Evolutionary conservation across 2,329 filamentous ascomycete species (phyloP), one percentile per base, ranked within the genome.

Genomic region (Keithomyces neogunnii): DNA sequence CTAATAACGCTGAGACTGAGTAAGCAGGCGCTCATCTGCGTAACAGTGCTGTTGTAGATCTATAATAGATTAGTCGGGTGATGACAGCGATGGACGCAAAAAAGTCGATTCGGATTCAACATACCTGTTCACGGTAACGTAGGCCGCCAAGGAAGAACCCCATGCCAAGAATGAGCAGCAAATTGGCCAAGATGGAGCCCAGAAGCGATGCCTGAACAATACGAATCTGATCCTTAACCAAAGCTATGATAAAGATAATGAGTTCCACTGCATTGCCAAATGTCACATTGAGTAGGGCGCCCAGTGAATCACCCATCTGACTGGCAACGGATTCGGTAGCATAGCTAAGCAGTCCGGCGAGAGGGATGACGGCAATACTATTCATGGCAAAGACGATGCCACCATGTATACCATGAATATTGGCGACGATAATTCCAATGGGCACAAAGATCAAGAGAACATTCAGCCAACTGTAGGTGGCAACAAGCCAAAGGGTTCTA

Each of bases 21-120:
- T 60, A 96, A 76, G 71, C 89, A 95, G 48, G 91, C 91, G 65
- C 89, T 96, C 89, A 96, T 96, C 66, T 96, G 90, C 1, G 90
- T 96, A 53, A 96, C 89, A 28, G 89, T 96, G 69, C 84, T 93
- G 71, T 96, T 96, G 72, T 96, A 96, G 56, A 96, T 85, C 81
- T 87, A 50, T 5, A 32, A 3, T 7, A 1, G 4, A 33, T 29
- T 36, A 26, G 28, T 44, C 26, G 30, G 28, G 59, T 29, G 55
- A 50, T 7, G 39, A 36, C 10, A 9, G 4, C 8, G n/a, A n/a
- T n/a, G 6, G 13, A 7, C 28, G 7, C 0, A 3, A 3, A 3
- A 2, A 30, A 28, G 4, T 28, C 7, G 13, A 30, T 32, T 4
- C 13, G 28, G 38, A 19, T 29, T n/a, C 19, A 7, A 36, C 47